Conservation (phyloP, 2,329 filamentous ascomycete species). For the Fusarium mangiferae region DNA sequence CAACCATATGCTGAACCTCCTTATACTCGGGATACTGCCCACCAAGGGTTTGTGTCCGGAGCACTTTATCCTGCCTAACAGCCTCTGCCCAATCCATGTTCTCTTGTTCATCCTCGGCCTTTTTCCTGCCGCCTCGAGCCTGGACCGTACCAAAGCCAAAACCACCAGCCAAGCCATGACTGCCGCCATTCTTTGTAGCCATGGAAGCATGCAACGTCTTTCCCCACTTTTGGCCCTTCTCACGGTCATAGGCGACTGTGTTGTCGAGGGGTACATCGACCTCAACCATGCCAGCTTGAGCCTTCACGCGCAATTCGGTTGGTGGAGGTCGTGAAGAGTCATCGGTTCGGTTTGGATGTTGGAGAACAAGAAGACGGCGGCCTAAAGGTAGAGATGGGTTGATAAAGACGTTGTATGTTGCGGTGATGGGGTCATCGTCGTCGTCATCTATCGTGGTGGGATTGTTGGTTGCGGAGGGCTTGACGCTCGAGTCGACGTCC, state of each 20-base stretch:
- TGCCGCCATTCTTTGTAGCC: conserved; percentile 69
- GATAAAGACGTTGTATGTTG: conserved; percentile 86
- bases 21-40: conserved; percentile 79
- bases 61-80: conserved; percentile 74
- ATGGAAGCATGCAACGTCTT: conserved; percentile 73
- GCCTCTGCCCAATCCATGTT: conserved; percentile 73
- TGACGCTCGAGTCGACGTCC: conserved; percentile 34
- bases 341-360: conserved; percentile 83
- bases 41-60: conserved; percentile 85
- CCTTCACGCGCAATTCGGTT: conserved; percentile 83
- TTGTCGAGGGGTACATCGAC: conserved; percentile 88
- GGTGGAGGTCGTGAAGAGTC: conserved; percentile 65
- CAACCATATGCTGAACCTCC: conserved; percentile 88
- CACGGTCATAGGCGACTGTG: conserved; percentile 79
- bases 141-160: conserved; percentile 70
- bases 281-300: conserved; percentile 84
- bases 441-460: conserved; percentile 38
- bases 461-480: conserved; percentile 8
- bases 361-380: conserved; percentile 81
- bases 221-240: conserved; percentile 85
- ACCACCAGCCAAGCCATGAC: conserved; percentile 76
- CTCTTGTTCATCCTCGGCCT: conserved; percentile 59
- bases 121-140: conserved; percentile 52
- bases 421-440: conserved; percentile 74
- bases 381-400: conserved; percentile 74